Conservation (phyloP, 805 yeast species). For the Dipodascopsis tothii region DNA sequence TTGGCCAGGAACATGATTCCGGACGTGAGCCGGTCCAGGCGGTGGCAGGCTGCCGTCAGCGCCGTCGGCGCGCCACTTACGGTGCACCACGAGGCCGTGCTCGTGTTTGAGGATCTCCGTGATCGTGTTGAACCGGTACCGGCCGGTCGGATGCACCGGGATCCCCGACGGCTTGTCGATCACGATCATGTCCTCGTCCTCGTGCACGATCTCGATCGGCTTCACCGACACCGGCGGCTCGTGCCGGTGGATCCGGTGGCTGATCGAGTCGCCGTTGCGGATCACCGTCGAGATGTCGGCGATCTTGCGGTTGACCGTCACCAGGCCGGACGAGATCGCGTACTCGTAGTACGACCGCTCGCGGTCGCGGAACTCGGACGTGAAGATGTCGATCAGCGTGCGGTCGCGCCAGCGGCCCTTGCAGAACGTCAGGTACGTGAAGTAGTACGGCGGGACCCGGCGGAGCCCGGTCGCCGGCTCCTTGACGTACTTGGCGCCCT, state of each 20-base stretch:
- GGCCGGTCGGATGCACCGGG: constrained; percentile 86
- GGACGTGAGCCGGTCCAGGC: constrained; percentile 84
- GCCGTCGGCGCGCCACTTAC: constrained; percentile 15
- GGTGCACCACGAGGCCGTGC: constrained; percentile 58
- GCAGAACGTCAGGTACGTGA: constrained; percentile 84
- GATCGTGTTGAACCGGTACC: constrained; percentile 68
- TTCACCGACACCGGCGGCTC: constrained; percentile 72
- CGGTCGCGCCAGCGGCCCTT: constrained; percentile 86
- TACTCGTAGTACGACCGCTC: constrained; percentile 53
- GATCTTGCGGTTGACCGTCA: constrained; percentile 57
- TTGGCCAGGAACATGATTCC: constrained; percentile 91
- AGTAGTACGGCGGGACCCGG: constrained; percentile 75
- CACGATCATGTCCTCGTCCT: constrained; percentile 68
- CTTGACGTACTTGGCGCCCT: constrained; percentile 33
- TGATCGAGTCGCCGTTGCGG: constrained; percentile 73
- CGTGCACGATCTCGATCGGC: constrained; percentile 58
- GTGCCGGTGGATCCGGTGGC: constrained; percentile 76
- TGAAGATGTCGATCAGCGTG: constrained; percentile 71
- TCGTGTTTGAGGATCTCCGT: constrained; percentile 73
- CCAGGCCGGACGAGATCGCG: constrained; percentile 70
- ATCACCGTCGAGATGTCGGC: constrained; percentile 62
- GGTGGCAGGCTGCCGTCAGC: constrained; percentile 54
- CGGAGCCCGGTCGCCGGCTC: constrained; percentile 42
- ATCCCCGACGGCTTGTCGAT: constrained; percentile 92
- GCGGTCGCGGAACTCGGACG: constrained; percentile 76